A percentile compares a stretch with the other conserved stretches of the same genome.
Evolutionary conservation across 1,284 basidiomycete species (phyloP).

Genomic region (Hymenochaete sp.): DNA sequence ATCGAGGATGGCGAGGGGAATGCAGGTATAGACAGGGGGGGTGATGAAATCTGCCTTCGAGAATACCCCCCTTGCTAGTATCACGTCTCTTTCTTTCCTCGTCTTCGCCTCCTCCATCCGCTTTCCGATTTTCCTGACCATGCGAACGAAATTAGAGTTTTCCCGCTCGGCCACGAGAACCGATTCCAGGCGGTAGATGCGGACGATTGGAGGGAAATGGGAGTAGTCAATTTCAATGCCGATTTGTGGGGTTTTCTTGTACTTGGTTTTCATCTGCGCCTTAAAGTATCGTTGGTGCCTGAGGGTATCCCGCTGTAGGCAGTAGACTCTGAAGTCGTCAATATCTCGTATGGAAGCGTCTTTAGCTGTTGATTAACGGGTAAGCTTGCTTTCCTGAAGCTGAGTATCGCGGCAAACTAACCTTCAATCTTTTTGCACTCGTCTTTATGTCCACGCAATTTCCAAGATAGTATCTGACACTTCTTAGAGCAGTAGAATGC

Average conservation of each 20-base stretch:
- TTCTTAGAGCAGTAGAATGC: conserved; percentile 8
- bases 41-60: too few species aligned
- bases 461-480: conserved; percentile 9
- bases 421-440: conserved; percentile 6
- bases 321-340: conserved; percentile 7
- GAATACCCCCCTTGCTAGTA: background rate
- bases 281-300: conserved; percentile 4
- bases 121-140: background rate
- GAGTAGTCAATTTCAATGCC: conserved; percentile 4
- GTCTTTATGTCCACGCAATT: conserved; percentile 4
- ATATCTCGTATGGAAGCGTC: too few species aligned
- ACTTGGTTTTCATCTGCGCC: background rate
- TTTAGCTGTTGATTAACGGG: too few species aligned
- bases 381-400: too few species aligned
- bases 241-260: background rate
- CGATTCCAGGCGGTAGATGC: conserved; percentile 1
- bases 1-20: too few species aligned
- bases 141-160: conserved; percentile 3
- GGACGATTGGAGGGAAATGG: background rate
- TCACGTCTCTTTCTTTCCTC: background rate
- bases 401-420: background rate
- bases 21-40: too few species aligned
- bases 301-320: conserved; percentile 5
- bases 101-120: too few species aligned
- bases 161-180: background rate